phyloP scores from a whole-genome alignment of 2,329 filamentous ascomycete genomes.

The Neobulgaria alba region DNA sequence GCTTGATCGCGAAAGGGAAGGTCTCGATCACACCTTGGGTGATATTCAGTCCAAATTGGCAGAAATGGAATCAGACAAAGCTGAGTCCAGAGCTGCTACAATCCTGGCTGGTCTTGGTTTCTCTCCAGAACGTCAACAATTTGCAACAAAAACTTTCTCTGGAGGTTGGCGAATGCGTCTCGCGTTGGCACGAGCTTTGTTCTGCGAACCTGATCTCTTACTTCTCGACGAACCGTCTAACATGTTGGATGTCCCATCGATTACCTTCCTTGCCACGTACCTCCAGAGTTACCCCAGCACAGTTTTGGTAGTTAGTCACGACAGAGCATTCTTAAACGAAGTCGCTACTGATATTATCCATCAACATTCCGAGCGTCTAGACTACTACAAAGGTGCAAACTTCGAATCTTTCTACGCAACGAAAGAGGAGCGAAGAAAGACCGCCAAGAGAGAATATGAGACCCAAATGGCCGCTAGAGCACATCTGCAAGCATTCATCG shows the following conservation, averaged over 20 bases:
- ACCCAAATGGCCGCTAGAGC: slow-evolving; percentile 93
- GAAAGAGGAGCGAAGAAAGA: slow-evolving; percentile 94
- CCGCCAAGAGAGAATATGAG: slow-evolving; percentile 93
- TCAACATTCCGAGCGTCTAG: slow-evolving; percentile 91
- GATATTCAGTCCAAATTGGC: slow-evolving; percentile 87
- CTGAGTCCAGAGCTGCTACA: slow-evolving; percentile 87
- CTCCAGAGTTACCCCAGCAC: slow-evolving; percentile 91
- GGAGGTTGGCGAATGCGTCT: slow-evolving; percentile 99
- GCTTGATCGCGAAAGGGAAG: slow-evolving; percentile 81
- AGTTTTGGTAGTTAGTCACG: slow-evolving; percentile 93
- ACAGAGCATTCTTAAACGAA: slow-evolving; percentile 97
- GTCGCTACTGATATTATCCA: slow-evolving; percentile 99
- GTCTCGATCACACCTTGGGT: slow-evolving; percentile 79
- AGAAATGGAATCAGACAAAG: slow-evolving; percentile 99
- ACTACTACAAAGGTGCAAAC: slow-evolving; percentile 98
- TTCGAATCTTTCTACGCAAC: slow-evolving; percentile 97
- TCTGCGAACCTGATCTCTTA: slow-evolving; percentile 93
- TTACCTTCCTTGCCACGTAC: slow-evolving; percentile 95
- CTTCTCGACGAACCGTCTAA: slow-evolving; percentile 98
- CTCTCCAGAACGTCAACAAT: slow-evolving; percentile 85
- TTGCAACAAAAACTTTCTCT: slow-evolving; percentile 93
- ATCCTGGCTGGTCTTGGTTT: slow-evolving; percentile 96
- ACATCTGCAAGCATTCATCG: slow-evolving; percentile 95
- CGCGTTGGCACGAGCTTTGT: slow-evolving; percentile 86
- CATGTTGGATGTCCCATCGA: slow-evolving; percentile 99